A percentile compares a stretch with the other conserved stretches of the same genome.
phyloP scores from a whole-genome alignment of 129 eudicot genomes.

The Chrysanthemum seticuspe region DNA sequence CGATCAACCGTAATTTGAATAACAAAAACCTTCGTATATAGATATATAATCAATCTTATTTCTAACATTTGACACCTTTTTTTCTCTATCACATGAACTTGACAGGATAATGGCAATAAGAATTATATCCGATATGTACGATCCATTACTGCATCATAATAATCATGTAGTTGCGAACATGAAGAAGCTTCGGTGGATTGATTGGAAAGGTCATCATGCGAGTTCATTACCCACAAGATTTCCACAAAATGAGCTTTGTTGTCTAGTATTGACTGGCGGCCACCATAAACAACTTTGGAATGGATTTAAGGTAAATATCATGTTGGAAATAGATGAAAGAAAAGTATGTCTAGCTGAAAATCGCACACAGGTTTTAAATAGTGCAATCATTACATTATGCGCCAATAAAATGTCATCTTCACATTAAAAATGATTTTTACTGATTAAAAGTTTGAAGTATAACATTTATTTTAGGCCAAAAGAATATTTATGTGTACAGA shows the following conservation, averaged over 20 bases:
- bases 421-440: no score
- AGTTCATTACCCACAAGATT: constrained; percentile 4
- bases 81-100: constrained; percentile 12
- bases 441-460: no score
- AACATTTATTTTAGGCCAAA: no score
- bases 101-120: constrained; percentile 14
- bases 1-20: no score
- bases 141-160: neutral
- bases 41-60: no score
- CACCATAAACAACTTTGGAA: constrained; percentile 5
- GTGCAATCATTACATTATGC: no score
- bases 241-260: constrained; percentile 8
- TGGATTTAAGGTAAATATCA: constrained; percentile 5
- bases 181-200: constrained; percentile 23
- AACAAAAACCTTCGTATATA: no score
- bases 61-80: neutral
- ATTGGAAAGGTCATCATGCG: constrained; percentile 3
- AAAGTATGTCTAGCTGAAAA: no score
- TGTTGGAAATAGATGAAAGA: no score
- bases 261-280: constrained; percentile 1
- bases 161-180: constrained; percentile 1
- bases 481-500: no score
- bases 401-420: no score
- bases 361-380: no score
- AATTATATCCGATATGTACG: neutral